phyloP scores from a whole-genome alignment of 2,329 filamentous ascomycete genomes.

The Botrytis cinerea region DNA sequence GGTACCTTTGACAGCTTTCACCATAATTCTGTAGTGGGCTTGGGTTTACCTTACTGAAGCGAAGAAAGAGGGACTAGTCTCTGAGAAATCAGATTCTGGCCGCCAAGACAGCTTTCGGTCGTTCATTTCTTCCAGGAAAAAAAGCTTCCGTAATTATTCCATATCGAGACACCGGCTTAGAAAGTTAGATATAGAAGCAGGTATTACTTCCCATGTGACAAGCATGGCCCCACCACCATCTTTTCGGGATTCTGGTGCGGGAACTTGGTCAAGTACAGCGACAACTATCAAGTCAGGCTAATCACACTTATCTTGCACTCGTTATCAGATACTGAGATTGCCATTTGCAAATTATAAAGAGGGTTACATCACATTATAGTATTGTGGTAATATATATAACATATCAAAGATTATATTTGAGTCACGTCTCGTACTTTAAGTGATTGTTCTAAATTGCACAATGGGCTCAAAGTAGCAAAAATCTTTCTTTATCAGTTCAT shows the following conservation, averaged over 20 bases:
- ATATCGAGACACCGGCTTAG: background rate
- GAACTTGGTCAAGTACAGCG: slow-evolving; percentile 25
- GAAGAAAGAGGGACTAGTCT: background rate
- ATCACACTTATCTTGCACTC: too few species aligned
- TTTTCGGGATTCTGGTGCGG: slow-evolving; percentile 9
- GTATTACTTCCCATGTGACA: background rate
- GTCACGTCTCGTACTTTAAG: too few species aligned
- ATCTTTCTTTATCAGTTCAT: too few species aligned
- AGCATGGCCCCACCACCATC: background rate
- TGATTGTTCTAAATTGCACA: too few species aligned
- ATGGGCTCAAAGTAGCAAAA: too few species aligned
- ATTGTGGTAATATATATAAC: too few species aligned
- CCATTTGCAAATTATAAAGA: too few species aligned
- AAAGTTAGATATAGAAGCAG: slow-evolving; percentile 19
- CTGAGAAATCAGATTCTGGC: background rate
- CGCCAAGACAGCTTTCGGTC: background rate
- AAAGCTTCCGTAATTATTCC: background rate
- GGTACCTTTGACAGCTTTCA: slow-evolving; percentile 32
- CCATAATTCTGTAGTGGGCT: slow-evolving; percentile 31
- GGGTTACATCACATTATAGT: too few species aligned
- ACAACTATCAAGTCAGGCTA: slow-evolving; percentile 23
- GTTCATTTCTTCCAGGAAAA: background rate
- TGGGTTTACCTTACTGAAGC: slow-evolving; percentile 29
- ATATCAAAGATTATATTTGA: too few species aligned
- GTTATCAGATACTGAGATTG: too few species aligned